Conservation (phyloP, 805 yeast genomes). For the Yarrowia osloensis region DNA sequence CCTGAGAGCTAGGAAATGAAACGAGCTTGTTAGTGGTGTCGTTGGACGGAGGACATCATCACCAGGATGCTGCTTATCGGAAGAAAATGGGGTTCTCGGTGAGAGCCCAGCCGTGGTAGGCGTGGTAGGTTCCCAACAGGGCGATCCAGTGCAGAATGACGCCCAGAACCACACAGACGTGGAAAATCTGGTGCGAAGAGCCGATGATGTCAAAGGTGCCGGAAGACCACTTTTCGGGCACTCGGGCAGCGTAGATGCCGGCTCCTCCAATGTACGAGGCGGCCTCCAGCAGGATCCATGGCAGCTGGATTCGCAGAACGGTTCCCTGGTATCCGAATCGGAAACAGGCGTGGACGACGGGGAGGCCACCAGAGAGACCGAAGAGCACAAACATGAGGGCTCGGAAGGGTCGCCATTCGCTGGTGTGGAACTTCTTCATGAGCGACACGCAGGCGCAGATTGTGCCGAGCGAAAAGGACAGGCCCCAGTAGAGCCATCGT, state of each 20-base stretch:
- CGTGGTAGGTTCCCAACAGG: slow-evolving; percentile 55
- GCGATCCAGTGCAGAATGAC: slow-evolving; percentile 71
- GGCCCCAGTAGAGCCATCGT: slow-evolving; percentile 35
- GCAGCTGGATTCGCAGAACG: slow-evolving; percentile 53
- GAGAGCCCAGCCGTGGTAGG: slow-evolving; percentile 22
- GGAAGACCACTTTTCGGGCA: slow-evolving; percentile 71
- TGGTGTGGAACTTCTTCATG: slow-evolving; percentile 64
- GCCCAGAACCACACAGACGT: slow-evolving; percentile 74
- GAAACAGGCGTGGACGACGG: slow-evolving; percentile 57
- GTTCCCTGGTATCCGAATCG: slow-evolving; percentile 55
- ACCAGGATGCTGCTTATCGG: slow-evolving; percentile 5
- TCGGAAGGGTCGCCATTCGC: slow-evolving; percentile 72
- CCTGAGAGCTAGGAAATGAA: not conserved
- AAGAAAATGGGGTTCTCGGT: not conserved
- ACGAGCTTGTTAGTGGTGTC: slow-evolving; percentile 12
- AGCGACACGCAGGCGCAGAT: slow-evolving; percentile 66
- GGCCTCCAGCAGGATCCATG: slow-evolving; percentile 71
- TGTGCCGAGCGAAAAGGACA: slow-evolving; percentile 59
- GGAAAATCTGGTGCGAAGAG: slow-evolving; percentile 84
- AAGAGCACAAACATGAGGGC: slow-evolving; percentile 77
- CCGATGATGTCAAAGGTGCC: slow-evolving; percentile 71
- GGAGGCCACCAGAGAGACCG: slow-evolving; percentile 76
- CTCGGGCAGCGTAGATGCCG: slow-evolving; percentile 67
- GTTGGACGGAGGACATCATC: not conserved
- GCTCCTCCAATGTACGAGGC: slow-evolving; percentile 79